phyloP scores from a whole-genome alignment of 1,284 basidiomycete species.

The Wolfiporia cocos region DNA sequence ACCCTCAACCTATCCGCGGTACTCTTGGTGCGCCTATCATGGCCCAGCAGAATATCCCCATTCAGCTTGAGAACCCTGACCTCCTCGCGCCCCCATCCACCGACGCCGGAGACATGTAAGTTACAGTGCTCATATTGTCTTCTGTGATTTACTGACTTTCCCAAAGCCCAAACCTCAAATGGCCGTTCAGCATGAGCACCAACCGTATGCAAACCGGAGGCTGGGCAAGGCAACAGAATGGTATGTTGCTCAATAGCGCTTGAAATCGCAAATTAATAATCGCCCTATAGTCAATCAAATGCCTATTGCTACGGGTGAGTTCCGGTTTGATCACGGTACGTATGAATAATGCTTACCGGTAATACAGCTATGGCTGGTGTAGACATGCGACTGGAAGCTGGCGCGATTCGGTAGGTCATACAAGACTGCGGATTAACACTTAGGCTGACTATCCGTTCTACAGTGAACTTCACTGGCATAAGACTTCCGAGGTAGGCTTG shows the following conservation, averaged over 20 bases:
- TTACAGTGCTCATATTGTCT: conserved; percentile 6
- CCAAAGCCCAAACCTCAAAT: conserved; percentile 54
- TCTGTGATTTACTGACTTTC: not conserved
- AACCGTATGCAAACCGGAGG: conserved; percentile 67
- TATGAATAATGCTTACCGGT: not conserved
- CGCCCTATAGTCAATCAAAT: conserved; percentile 38
- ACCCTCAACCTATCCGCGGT: conserved; percentile 32
- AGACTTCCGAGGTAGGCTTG: conserved; percentile 47
- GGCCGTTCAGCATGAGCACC: conserved; percentile 64
- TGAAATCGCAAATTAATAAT: too few species aligned
- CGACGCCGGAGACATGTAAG: conserved; percentile 57
- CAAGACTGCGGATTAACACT: too few species aligned
- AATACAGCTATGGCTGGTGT: conserved; percentile 57
- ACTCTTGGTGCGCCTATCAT: conserved; percentile 44
- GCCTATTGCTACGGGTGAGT: conserved; percentile 53
- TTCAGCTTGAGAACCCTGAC: conserved; percentile 57
- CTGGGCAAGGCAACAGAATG: conserved; percentile 66
- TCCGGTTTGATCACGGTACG: not conserved
- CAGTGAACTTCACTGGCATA: conserved; percentile 74
- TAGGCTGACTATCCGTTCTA: not conserved
- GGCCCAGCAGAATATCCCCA: conserved; percentile 46
- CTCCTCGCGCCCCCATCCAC: conserved; percentile 58
- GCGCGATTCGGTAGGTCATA: conserved; percentile 53
- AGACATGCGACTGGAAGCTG: conserved; percentile 63
- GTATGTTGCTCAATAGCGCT: conserved; percentile 34